Evolutionary conservation across 1,284 basidiomycete species (phyloP).

Genomic region (Tausonia pullulans): DNA sequence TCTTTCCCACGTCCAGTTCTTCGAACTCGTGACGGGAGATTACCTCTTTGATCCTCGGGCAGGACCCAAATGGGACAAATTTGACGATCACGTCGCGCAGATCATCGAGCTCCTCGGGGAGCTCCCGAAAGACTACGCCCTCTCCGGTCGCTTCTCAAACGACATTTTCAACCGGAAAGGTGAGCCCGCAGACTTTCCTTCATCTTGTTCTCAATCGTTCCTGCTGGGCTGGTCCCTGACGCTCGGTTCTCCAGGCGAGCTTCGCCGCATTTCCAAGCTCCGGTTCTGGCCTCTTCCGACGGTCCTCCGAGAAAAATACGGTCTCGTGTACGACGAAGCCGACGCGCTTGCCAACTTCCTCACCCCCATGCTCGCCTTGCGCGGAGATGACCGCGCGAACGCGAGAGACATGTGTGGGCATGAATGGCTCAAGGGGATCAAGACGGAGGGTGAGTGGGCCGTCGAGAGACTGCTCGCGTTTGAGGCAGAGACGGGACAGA

Average conservation of each 20-base stretch:
- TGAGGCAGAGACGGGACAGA: neutral
- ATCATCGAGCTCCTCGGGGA: conserved; percentile 95
- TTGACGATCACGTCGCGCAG: conserved; percentile 97
- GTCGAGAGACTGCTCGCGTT: neutral
- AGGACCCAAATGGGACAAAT: conserved; percentile 59
- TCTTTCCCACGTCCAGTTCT: conserved; percentile 45
- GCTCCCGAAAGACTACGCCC: conserved; percentile 67
- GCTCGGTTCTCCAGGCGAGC: conserved; percentile 51
- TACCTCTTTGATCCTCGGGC: conserved; percentile 69
- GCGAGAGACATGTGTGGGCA: conserved; percentile 71
- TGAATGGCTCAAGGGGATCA: conserved; percentile 70
- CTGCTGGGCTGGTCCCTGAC: neutral
- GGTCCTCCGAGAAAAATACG: conserved; percentile 91
- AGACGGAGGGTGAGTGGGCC: conserved; percentile 64
- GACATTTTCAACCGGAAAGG: conserved; percentile 95
- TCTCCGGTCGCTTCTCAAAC: conserved; percentile 83
- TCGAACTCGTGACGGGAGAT: conserved; percentile 81
- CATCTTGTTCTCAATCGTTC: no score
- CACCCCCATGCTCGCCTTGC: conserved; percentile 78
- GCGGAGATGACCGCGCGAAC: conserved; percentile 69
- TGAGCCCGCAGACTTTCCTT: conserved; percentile 23
- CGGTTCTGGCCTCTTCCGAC: conserved; percentile 85
- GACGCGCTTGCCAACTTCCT: conserved; percentile 74
- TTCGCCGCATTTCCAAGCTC: conserved; percentile 81
- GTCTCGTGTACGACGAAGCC: conserved; percentile 75